phyloP scores from a whole-genome alignment of 768 basidiomycete genomes.

The Naganishia friedmannii region DNA sequence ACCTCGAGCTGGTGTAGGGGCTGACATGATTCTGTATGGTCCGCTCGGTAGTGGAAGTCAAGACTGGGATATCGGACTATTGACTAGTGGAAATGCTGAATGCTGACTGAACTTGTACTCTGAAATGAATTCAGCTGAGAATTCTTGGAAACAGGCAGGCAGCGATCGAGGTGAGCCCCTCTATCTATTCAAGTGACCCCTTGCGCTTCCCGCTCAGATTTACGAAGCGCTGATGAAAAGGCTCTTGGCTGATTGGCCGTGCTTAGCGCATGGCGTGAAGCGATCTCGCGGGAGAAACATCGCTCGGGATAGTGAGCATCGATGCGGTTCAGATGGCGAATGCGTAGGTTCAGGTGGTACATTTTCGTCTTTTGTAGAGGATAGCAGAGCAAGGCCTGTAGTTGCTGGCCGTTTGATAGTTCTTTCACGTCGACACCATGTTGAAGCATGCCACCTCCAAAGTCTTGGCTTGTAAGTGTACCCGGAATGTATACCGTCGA shows the following conservation, averaged over 20 bases:
- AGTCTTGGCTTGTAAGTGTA: constrained; percentile 18
- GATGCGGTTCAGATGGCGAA: neutral
- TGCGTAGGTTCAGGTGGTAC: neutral
- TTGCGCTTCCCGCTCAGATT: neutral
- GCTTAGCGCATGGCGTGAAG: neutral
- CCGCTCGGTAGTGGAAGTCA: neutral
- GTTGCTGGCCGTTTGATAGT: neutral
- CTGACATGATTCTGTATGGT: neutral
- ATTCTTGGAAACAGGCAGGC: constrained; percentile 3
- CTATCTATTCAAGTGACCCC: neutral
- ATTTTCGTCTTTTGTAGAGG: too few relatives aligned
- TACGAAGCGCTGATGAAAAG: constrained; percentile 8
- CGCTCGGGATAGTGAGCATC: neutral
- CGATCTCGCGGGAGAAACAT: constrained; percentile 19
- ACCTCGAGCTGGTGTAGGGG: constrained; percentile 2
- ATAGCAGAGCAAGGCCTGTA: neutral
- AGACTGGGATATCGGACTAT: neutral
- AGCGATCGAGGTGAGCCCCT: neutral
- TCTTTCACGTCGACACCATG: constrained; percentile 6
- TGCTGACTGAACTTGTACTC: neutral
- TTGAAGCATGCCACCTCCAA: constrained; percentile 24
- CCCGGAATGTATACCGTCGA: neutral
- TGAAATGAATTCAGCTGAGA: neutral
- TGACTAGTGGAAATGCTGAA: neutral
- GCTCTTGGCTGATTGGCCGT: constrained; percentile 22